Evolutionary conservation across 306 rosid genomes (phyloP).

Genomic region (Malus fusca): DNA sequence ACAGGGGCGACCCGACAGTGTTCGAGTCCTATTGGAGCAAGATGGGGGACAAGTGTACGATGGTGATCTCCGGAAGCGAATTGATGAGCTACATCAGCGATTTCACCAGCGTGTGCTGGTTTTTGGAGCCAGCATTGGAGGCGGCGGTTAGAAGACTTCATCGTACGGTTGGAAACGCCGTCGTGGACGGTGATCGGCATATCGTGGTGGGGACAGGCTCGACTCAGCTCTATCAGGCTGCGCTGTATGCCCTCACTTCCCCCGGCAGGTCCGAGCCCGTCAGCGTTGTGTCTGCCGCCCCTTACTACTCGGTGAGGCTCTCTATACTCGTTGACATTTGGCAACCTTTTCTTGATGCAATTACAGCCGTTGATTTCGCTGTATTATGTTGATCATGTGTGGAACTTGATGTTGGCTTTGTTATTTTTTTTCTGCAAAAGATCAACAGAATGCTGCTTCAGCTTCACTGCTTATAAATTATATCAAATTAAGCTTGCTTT

Average conservation of each 20-base stretch:
- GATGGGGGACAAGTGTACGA: slow-evolving; percentile 40
- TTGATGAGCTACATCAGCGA: slow-evolving; percentile 51
- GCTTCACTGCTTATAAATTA: background rate
- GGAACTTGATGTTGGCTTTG: background rate
- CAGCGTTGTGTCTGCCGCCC: slow-evolving; percentile 57
- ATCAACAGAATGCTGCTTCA: background rate
- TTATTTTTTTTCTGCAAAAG: background rate
- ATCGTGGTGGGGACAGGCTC: slow-evolving; percentile 70
- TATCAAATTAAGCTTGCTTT: background rate
- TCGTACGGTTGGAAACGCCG: slow-evolving; percentile 52
- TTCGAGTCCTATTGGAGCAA: slow-evolving; percentile 46
- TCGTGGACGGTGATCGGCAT: slow-evolving; percentile 24
- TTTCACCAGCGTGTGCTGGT: slow-evolving; percentile 44
- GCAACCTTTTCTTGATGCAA: background rate
- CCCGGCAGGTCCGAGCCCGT: slow-evolving; percentile 27
- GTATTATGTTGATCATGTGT: background rate
- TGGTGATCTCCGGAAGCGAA: slow-evolving; percentile 52
- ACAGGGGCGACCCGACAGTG: slow-evolving; percentile 63
- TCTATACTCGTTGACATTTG: background rate
- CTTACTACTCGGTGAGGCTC: slow-evolving; percentile 63
- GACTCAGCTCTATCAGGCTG: slow-evolving; percentile 65
- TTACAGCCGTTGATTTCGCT: background rate
- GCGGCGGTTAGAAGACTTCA: slow-evolving; percentile 47
- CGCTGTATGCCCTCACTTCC: slow-evolving; percentile 53
- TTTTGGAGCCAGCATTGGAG: slow-evolving; percentile 40